Conservation (phyloP, 805 yeast species). For the Wickerhamomyces chambardii region DNA sequence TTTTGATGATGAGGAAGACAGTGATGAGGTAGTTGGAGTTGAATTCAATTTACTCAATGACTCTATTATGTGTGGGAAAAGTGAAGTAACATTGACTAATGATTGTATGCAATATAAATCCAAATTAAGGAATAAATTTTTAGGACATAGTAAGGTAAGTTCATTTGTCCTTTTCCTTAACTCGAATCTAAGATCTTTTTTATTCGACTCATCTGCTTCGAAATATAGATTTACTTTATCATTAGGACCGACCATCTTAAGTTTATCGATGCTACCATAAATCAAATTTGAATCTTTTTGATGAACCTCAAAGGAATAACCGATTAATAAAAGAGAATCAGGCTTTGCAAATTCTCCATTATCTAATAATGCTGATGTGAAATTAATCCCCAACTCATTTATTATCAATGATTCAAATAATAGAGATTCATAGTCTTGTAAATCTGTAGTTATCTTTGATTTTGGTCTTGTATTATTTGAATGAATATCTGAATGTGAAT, state of each 20-base stretch:
- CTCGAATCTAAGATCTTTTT: conserved; percentile 49
- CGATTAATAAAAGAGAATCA: conserved; percentile 18
- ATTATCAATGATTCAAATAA: conserved; percentile 31
- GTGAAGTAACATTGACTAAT: conserved; percentile 19
- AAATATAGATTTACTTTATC: conserved; percentile 17
- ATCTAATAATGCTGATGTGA: conserved; percentile 34
- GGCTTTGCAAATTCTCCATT: conserved; percentile 33
- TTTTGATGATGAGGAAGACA: too few relatives aligned
- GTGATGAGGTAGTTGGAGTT: too few relatives aligned
- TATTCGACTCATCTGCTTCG: conserved; percentile 19
- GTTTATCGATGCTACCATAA: conserved; percentile 37
- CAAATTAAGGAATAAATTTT: conserved; percentile 21
- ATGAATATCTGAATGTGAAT: too few relatives aligned
- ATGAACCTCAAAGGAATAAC: conserved; percentile 26
- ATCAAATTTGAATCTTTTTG: conserved; percentile 31
- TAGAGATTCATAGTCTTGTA: not conserved
- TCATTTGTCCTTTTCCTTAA: conserved; percentile 23
- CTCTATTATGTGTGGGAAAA: conserved; percentile 17
- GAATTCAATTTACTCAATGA: conserved; percentile 10
- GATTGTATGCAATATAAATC: conserved; percentile 13
- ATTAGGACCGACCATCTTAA: conserved; percentile 19
- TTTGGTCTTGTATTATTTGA: too few relatives aligned
- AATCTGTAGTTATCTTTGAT: not conserved
- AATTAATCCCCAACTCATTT: conserved; percentile 26
- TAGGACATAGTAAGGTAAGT: conserved; percentile 34